phyloP scores from a whole-genome alignment of 805 yeast genomes.

The Saccharomycopsis guyanensis region DNA sequence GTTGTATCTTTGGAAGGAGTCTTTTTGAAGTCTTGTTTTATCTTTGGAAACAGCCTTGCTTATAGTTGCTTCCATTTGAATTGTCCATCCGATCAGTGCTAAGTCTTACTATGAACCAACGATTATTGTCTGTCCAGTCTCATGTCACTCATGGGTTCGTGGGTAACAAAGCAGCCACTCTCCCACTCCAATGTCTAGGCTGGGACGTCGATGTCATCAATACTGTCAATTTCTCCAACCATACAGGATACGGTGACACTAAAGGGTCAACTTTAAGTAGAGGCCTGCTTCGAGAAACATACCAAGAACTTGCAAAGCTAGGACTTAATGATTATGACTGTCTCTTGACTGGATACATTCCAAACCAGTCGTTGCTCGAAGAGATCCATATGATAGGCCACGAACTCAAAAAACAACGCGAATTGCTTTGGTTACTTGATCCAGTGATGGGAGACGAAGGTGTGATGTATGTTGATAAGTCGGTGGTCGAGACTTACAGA shows the following conservation, averaged over 20 bases:
- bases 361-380: constrained; percentile 43
- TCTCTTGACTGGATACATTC: constrained; percentile 60
- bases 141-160: constrained; percentile 96
- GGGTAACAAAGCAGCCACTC: constrained; percentile 85
- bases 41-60: too few relatives aligned
- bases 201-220: constrained; percentile 93
- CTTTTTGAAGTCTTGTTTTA: too few relatives aligned
- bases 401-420: constrained; percentile 33
- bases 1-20: too few relatives aligned
- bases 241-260: constrained; percentile 74
- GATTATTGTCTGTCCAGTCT: constrained; percentile 52
- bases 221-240: constrained; percentile 85
- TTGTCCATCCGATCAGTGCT: too few relatives aligned
- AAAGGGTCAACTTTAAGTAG: constrained; percentile 40
- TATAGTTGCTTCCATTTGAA: too few relatives aligned
- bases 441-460: constrained; percentile 84
- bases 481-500: constrained; percentile 53
- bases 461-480: constrained; percentile 51
- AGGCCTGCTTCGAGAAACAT: constrained; percentile 32
- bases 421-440: constrained; percentile 51
- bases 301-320: constrained; percentile 31
- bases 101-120: too few relatives aligned
- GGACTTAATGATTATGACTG: constrained; percentile 40
- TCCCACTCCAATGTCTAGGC: constrained; percentile 76
- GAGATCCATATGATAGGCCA: constrained; percentile 30